Evolutionary conservation across 768 basidiomycete species (phyloP).

Genomic region (Cantharellus anzutake): DNA sequence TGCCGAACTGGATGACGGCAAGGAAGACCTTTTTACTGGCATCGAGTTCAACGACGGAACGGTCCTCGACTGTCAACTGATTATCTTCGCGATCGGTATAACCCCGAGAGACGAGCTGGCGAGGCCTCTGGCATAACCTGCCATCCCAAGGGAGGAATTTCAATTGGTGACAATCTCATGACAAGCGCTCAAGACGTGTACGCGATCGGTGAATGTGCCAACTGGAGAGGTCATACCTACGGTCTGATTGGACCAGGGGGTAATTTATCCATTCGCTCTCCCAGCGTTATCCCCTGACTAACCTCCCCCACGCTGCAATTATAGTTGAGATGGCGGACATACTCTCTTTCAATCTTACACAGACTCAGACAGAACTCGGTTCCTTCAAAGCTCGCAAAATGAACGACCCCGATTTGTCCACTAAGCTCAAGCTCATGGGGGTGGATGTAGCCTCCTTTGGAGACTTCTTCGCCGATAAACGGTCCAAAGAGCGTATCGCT

Average conservation of each 20-base stretch:
- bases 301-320: background rate
- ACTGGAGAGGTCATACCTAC: constrained; percentile 46
- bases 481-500: constrained; percentile 3
- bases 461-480: constrained; percentile 48
- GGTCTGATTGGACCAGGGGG: constrained; percentile 58
- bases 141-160: constrained; percentile 32
- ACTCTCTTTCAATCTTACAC: constrained; percentile 50
- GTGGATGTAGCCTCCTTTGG: constrained; percentile 51
- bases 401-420: constrained; percentile 49
- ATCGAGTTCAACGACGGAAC: constrained; percentile 31
- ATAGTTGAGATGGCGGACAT: constrained; percentile 55
- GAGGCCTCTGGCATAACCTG: constrained; percentile 31
- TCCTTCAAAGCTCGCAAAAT: constrained; percentile 26
- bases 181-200: constrained; percentile 42
- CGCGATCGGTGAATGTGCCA: constrained; percentile 62
- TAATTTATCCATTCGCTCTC: constrained; percentile 10
- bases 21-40: constrained; percentile 25
- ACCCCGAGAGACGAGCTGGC: constrained; percentile 53
- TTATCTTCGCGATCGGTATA: constrained; percentile 54
- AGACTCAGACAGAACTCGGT: constrained; percentile 26
- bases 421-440: constrained; percentile 49
- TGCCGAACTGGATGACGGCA: constrained; percentile 10
- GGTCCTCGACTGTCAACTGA: constrained; percentile 30
- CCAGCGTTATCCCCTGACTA: background rate
- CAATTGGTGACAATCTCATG: constrained; percentile 34